Evolutionary conservation across 257 asterid genomes (phyloP).

Genomic region (Solanum verrucosum): DNA sequence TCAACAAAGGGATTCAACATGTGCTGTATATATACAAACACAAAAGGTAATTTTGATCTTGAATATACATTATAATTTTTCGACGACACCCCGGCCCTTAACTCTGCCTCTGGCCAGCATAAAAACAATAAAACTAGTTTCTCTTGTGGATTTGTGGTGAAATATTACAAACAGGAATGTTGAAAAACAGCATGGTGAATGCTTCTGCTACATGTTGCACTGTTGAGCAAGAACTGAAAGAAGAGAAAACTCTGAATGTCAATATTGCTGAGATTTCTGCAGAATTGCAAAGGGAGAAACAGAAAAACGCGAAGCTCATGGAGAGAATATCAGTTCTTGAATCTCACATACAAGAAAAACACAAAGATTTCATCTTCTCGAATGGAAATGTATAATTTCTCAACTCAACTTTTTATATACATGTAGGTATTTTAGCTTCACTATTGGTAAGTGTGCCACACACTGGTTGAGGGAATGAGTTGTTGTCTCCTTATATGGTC

Average conservation of each 20-base stretch:
- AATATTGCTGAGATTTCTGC: slow-evolving; percentile 10
- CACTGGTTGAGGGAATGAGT: not conserved
- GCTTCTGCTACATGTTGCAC: not conserved
- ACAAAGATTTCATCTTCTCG: not conserved
- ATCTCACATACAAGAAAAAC: slow-evolving; percentile 1
- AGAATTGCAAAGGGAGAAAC: slow-evolving; percentile 15
- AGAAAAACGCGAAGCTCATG: slow-evolving; percentile 14
- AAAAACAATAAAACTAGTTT: not conserved
- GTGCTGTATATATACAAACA: not conserved
- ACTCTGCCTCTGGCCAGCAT: not conserved
- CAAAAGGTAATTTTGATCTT: not conserved
- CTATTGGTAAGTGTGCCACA: not conserved
- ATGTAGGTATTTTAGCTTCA: not conserved
- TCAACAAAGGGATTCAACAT: not conserved
- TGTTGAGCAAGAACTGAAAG: slow-evolving; percentile 4
- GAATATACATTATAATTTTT: not conserved
- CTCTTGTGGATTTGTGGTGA: not conserved
- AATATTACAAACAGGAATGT: not conserved
- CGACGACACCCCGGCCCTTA: not conserved
- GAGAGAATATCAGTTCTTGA: slow-evolving; percentile 9
- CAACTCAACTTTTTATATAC: not conserved
- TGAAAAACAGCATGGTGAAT: not conserved
- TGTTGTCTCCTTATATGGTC: not conserved
- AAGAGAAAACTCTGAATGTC: not conserved
- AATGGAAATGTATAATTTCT: not conserved